phyloP scores from a whole-genome alignment of 305 asterid genomes.

The Fraxinus sp. region DNA sequence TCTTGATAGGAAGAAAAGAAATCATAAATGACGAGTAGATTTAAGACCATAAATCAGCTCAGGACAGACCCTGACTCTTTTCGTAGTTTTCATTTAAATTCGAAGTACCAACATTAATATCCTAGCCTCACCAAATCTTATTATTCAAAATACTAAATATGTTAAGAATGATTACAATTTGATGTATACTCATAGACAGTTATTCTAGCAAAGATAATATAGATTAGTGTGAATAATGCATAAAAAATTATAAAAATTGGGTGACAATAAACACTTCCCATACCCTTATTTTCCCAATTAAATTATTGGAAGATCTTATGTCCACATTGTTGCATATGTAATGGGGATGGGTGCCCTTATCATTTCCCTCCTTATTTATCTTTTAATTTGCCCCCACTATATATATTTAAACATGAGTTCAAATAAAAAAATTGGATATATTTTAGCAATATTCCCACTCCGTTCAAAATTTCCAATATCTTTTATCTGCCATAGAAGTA shows the following conservation, averaged over 20 bases:
- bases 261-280: conserved; percentile 27
- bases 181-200: conserved; percentile 6
- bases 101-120: not conserved
- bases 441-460: not conserved
- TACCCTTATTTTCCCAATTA: conserved; percentile 16
- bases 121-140: not conserved
- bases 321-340: conserved; percentile 41
- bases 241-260: conserved; percentile 19
- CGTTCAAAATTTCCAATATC: not conserved
- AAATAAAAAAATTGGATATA: not conserved
- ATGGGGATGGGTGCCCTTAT: conserved; percentile 23
- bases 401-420: not conserved
- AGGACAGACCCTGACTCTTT: not conserved
- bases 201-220: conserved; percentile 26
- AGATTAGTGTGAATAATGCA: conserved; percentile 23
- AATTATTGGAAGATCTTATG: conserved; percentile 23
- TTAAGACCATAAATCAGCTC: not conserved
- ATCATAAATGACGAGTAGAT: not conserved
- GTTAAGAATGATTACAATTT: not conserved
- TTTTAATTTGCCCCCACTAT: not conserved
- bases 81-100: not conserved
- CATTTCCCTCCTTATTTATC: not conserved
- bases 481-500: not conserved
- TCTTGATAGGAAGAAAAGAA: not conserved
- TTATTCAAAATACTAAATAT: not conserved